Base-by-base conservation (phyloP, 2,329 filamentous ascomycete genomes). In the Pyrenochaeta sp. region DNA sequence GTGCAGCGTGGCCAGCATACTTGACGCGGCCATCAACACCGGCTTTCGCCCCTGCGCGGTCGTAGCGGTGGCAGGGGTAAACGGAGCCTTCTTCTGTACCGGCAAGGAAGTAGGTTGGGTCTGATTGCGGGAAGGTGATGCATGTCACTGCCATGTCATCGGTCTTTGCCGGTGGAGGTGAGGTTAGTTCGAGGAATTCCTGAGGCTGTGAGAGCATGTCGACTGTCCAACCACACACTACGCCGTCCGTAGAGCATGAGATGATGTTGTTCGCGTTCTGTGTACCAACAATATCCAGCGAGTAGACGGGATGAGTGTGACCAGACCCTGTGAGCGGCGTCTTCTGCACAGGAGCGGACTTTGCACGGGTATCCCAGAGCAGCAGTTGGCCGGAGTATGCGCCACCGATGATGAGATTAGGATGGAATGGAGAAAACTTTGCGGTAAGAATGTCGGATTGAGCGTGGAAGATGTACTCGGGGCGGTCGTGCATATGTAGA, bases 201-300 rank as follows among this genome's bases (percentile, higher is more conserved):
- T 98, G 94, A 0, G 95, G 95, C 77, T 97, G 92, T 0, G 94
- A 92, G 59, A 99, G 91, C 88, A 99, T 98, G 77, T 99, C 96
- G 64, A 97, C 92, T 54, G 91, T 93, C 95, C 95, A 99, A 47
- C 93, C 92, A 77, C 95, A 99, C 42, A 98, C 92, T 9, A 96
- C 92, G 53, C 95, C 95, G 73, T 99, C 95, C 0, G 95, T 99
- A 1, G 93, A 97, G 76, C 92, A 94, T 34, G 93, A 97, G 69
- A 99, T 91, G 75, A 99, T 97, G 78, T 98, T 99, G 81, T 97
- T 97, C 58, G 95, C 95, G 76, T 99, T 99, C 74, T 98, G 95
- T 0, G 96, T 99, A 64, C 95, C 95, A 49, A 99, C 92, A 54
- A 99, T 96, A 62, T 95, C 91, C 56, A 99, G 88, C 39, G 91